A percentile compares a stretch with the other conserved stretches of the same genome.
Conservation (phyloP, 768 basidiomycete genomes). For the Trametes punicea region DNA sequence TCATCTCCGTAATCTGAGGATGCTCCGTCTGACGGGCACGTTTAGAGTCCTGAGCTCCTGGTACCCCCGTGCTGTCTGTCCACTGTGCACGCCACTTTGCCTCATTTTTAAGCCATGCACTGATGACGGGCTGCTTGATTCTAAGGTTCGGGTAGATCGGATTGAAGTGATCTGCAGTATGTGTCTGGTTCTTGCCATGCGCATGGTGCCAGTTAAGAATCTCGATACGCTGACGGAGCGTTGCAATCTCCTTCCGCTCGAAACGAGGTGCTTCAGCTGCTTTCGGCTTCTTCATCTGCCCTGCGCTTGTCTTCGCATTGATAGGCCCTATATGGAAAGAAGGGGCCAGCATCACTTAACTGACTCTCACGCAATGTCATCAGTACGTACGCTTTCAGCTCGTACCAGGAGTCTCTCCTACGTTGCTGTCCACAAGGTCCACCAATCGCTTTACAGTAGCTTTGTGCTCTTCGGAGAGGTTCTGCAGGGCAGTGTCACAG, state of each 20-base stretch:
- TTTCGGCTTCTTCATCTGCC: too few relatives aligned
- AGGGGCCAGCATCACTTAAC: too few relatives aligned
- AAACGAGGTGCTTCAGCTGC: neutral
- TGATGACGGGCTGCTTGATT: conserved; percentile 35
- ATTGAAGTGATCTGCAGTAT: conserved; percentile 32
- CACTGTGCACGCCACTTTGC: conserved; percentile 18
- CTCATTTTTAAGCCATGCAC: conserved; percentile 34
- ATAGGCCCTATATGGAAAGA: too few relatives aligned
- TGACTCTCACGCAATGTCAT: too few relatives aligned
- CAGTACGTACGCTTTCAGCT: too few relatives aligned
- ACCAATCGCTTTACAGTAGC: too few relatives aligned
- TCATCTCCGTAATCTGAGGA: neutral
- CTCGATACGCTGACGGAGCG: conserved; percentile 35
- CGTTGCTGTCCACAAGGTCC: too few relatives aligned
- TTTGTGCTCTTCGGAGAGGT: too few relatives aligned
- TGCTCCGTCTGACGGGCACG: neutral
- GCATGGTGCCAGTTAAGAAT: conserved; percentile 45
- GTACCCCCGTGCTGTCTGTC: neutral
- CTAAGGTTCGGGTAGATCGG: conserved; percentile 32
- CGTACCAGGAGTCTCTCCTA: too few relatives aligned
- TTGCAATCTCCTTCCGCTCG: conserved; percentile 17
- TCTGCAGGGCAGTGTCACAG: too few relatives aligned
- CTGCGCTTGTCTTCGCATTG: too few relatives aligned
- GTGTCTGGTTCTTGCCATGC: conserved; percentile 32
- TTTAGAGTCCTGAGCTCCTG: neutral